phyloP scores from a whole-genome alignment of 1,284 basidiomycete genomes.

The Flammula alnicola region DNA sequence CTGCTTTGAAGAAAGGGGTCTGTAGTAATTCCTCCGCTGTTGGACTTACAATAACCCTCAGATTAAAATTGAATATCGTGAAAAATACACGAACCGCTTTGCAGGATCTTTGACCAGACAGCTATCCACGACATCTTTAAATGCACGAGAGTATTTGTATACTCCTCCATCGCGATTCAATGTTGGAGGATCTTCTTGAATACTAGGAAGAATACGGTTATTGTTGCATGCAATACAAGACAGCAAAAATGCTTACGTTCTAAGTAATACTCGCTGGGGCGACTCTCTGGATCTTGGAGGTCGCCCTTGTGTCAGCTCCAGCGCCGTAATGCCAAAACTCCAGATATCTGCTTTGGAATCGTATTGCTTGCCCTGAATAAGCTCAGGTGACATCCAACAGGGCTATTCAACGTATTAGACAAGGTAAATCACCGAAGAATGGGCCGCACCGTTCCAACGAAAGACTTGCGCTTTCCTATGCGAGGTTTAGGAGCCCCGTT shows the following conservation, averaged over 20 bases:
- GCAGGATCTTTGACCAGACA: conserved; percentile 85
- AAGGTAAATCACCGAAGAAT: conserved; percentile 9
- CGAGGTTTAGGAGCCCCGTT: conserved; percentile 42
- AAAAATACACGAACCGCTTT: conserved; percentile 50
- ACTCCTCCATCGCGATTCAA: conserved; percentile 73
- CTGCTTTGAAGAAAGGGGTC: conserved; percentile 78
- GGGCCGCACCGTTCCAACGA: conserved; percentile 82
- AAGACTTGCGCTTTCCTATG: conserved; percentile 78
- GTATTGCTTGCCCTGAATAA: conserved; percentile 84
- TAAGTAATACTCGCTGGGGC: conserved; percentile 75
- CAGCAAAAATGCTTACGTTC: conserved; percentile 53
- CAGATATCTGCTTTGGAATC: conserved; percentile 89
- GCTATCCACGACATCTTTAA: conserved; percentile 82
- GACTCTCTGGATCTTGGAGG: conserved; percentile 82
- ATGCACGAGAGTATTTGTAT: conserved; percentile 81
- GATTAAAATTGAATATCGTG: background rate
- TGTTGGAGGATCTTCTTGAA: conserved; percentile 74
- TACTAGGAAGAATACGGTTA: conserved; percentile 43
- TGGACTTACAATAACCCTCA: conserved; percentile 51
- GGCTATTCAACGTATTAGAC: conserved; percentile 49
- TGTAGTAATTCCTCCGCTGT: conserved; percentile 79
- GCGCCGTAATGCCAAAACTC: conserved; percentile 90
- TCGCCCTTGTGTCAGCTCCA: conserved; percentile 83
- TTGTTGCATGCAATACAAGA: conserved; percentile 7
- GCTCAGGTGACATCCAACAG: conserved; percentile 94